These are phyloP conservation scores for Cydonia oblonga DNA, from an alignment of 331 rosid genomes.

Conservation along the genomic window DNA sequence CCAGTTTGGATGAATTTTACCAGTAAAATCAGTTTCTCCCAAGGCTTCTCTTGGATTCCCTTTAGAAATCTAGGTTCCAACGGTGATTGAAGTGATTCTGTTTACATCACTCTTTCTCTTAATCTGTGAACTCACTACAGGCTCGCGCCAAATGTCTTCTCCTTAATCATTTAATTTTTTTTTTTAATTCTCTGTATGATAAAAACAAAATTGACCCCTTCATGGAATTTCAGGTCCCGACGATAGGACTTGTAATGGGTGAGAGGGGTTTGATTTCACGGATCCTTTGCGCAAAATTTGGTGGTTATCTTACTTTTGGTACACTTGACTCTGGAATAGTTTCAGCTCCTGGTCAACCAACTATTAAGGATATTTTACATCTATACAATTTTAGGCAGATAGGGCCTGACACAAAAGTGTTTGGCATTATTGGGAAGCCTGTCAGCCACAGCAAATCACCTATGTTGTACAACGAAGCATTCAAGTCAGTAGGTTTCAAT, in stretches of 20 bases:
- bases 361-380: conserved; percentile 58
- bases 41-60: neutral
- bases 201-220: neutral
- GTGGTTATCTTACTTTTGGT: conserved; percentile 83
- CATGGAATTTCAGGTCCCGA: conserved; percentile 61
- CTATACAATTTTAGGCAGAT: conserved; percentile 61
- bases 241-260: conserved; percentile 87
- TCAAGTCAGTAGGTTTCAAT: conserved; percentile 62
- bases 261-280: conserved; percentile 79
- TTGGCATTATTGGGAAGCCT: conserved; percentile 89
- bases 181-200: neutral
- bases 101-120: neutral
- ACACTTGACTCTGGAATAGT: conserved; percentile 63
- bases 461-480: conserved; percentile 50
- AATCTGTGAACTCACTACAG: neutral
- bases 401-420: conserved; percentile 72
- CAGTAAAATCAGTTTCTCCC: neutral
- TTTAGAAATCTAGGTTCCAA: neutral
- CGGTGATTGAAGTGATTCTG: neutral
- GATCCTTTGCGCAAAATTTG: conserved; percentile 81
- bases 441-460: conserved; percentile 91
- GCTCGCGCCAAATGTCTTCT: neutral
- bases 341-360: conserved; percentile 96
- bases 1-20: neutral
- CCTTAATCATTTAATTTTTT: neutral